Evolutionary conservation across 345 rosid genomes (phyloP).

Genomic region (Populus deltoides): DNA sequence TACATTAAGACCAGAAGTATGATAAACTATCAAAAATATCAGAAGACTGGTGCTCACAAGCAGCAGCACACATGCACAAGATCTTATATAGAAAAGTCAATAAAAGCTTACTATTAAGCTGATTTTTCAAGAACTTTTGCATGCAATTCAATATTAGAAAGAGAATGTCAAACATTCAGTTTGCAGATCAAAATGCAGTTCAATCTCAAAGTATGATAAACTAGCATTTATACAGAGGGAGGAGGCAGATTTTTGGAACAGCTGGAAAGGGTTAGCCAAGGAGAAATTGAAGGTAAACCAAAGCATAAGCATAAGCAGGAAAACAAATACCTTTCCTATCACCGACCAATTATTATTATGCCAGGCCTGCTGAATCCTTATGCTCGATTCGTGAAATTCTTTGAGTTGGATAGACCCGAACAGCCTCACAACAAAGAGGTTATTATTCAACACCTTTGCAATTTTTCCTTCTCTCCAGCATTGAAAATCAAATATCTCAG

Average conservation of each 20-base stretch:
- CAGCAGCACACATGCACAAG: neutral
- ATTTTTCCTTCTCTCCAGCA: conserved; percentile 43
- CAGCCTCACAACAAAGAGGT: conserved; percentile 28
- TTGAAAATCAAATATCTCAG: conserved; percentile 36
- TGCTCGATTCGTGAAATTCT: conserved; percentile 29
- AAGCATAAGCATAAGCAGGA: neutral
- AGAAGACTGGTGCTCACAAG: neutral
- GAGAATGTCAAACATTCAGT: neutral
- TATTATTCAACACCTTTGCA: conserved; percentile 24
- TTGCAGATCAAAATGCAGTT: neutral
- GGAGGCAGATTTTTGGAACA: neutral
- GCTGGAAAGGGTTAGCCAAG: neutral
- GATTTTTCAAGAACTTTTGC: neutral
- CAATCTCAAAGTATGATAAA: neutral
- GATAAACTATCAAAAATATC: neutral
- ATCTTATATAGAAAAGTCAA: neutral
- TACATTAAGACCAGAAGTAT: neutral
- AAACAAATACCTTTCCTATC: conserved; percentile 30
- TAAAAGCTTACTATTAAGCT: neutral
- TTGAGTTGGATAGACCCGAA: conserved; percentile 38
- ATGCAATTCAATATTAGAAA: neutral
- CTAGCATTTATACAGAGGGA: neutral
- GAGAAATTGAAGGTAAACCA: neutral
- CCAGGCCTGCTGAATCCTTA: conserved; percentile 35
- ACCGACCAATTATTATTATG: conserved; percentile 30